A percentile compares a stretch with the other conserved stretches of the same genome.
These are phyloP conservation scores for Tylopilus rubrobrunneus DNA, from an alignment of 768 basidiomycete species.

Conservation along the genomic window DNA sequence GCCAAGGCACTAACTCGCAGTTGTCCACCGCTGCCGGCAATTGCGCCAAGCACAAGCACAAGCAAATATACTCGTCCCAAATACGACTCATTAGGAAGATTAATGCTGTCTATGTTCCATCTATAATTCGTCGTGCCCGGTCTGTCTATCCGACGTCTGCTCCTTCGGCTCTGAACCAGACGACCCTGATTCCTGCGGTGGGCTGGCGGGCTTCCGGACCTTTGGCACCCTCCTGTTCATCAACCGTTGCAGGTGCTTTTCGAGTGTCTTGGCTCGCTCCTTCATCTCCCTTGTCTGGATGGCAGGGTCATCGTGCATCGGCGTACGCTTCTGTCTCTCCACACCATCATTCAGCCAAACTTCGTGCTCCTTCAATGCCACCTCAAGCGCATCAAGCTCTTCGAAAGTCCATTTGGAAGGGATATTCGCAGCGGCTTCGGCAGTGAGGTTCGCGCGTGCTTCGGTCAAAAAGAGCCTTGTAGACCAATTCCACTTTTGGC, in stretches of 20 bases:
- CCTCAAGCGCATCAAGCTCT: constrained; percentile 81
- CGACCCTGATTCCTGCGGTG: constrained; percentile 7
- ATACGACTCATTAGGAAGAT: background rate
- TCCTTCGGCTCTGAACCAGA: constrained; percentile 14
- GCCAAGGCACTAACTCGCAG: background rate
- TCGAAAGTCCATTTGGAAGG: constrained; percentile 80
- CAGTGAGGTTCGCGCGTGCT: constrained; percentile 70
- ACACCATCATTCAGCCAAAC: constrained; percentile 79
- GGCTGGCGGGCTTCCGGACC: constrained; percentile 42
- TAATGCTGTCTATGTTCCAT: constrained; percentile 16
- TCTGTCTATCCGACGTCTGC: constrained; percentile 14
- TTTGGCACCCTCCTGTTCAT: constrained; percentile 68
- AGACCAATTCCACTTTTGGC: constrained; percentile 86
- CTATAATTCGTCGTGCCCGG: constrained; percentile 32
- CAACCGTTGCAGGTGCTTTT: constrained; percentile 67
- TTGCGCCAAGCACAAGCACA: background rate
- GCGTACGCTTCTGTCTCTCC: constrained; percentile 74
- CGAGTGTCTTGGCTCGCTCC: constrained; percentile 74
- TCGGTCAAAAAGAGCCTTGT: constrained; percentile 82
- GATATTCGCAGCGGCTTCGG: constrained; percentile 53
- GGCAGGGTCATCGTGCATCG: constrained; percentile 79
- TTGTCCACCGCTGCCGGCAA: background rate
- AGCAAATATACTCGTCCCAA: background rate
- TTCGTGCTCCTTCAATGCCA: constrained; percentile 73
- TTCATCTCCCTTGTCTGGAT: constrained; percentile 84